Percentiles rank a stretch among this genome's conserved stretches.
Conservation (phyloP, 2,329 filamentous ascomycete genomes). For the Lithohypha guttulata region DNA sequence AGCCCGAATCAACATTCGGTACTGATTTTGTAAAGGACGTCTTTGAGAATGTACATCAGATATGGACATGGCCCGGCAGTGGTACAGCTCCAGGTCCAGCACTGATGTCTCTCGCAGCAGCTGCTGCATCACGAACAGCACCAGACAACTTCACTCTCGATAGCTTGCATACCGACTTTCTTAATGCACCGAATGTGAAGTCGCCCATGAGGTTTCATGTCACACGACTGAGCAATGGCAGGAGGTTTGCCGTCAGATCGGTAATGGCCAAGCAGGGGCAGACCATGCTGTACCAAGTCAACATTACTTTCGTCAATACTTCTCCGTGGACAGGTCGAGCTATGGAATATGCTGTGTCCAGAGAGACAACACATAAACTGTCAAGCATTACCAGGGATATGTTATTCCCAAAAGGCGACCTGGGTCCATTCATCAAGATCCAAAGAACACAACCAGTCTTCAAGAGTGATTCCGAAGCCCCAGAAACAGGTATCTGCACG, state of each 20-base stretch:
- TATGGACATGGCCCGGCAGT: constrained; percentile 19
- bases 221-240: constrained; percentile 16
- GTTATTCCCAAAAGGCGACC: constrained; percentile 9
- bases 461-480: constrained; percentile 11
- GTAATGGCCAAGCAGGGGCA: constrained; percentile 16
- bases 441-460: constrained; percentile 18
- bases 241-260: constrained; percentile 16
- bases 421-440: constrained; percentile 20
- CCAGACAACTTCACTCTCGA: constrained; percentile 15
- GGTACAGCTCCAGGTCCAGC: constrained; percentile 16
- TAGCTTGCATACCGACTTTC: constrained; percentile 19
- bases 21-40: constrained; percentile 7
- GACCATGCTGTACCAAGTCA: constrained; percentile 12
- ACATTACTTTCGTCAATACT: constrained; percentile 15
- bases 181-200: constrained; percentile 13
- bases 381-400: constrained; percentile 19
- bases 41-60: constrained; percentile 16
- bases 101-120: constrained; percentile 19
- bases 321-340: constrained; percentile 14
- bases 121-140: constrained; percentile 18
- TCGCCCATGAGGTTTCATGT: constrained; percentile 15
- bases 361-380: constrained; percentile 9
- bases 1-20: not conserved
- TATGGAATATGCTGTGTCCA: constrained; percentile 15
- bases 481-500: constrained; percentile 13